Conservation (phyloP, 306 rosid species). For the Quercus gilva region DNA sequence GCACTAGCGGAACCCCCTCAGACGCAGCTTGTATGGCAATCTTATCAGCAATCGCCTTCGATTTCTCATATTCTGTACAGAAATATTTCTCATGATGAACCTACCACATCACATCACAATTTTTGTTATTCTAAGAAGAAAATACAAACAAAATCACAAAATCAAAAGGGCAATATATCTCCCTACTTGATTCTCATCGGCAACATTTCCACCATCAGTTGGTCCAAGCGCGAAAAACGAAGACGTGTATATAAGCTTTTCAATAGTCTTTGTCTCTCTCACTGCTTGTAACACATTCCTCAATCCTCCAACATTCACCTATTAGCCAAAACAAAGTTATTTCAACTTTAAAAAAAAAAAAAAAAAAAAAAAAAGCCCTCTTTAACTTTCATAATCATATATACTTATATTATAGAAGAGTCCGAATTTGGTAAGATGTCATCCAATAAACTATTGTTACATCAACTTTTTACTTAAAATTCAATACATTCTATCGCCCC, state of each 20-base stretch:
- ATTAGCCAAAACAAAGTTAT: neutral
- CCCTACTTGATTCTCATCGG: constrained; percentile 69
- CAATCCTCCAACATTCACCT: constrained; percentile 87
- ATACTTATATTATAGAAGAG: too few species aligned
- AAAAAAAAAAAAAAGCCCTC: too few species aligned
- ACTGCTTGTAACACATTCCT: constrained; percentile 69
- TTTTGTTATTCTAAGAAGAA: neutral
- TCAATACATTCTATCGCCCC: fast-evolving
- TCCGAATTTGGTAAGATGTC: too few species aligned
- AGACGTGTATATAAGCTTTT: constrained; percentile 76
- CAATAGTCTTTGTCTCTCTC: constrained; percentile 58
- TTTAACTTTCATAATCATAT: too few species aligned
- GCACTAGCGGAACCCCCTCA: constrained; percentile 59
- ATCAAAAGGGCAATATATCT: neutral
- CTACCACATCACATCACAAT: constrained; percentile 28
- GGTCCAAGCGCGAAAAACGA: constrained; percentile 91
- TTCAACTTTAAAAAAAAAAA: too few species aligned
- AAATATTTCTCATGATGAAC: constrained; percentile 69
- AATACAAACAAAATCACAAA: neutral
- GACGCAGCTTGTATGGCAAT: constrained; percentile 68
- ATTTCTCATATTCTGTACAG: constrained; percentile 91
- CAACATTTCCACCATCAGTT: constrained; percentile 62
- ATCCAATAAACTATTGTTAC: too few species aligned
- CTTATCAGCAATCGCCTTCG: constrained; percentile 72
- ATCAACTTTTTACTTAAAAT: too few species aligned